Base-by-base conservation (phyloP, 345 rosid genomes). In the Melaleuca alternifolia region DNA sequence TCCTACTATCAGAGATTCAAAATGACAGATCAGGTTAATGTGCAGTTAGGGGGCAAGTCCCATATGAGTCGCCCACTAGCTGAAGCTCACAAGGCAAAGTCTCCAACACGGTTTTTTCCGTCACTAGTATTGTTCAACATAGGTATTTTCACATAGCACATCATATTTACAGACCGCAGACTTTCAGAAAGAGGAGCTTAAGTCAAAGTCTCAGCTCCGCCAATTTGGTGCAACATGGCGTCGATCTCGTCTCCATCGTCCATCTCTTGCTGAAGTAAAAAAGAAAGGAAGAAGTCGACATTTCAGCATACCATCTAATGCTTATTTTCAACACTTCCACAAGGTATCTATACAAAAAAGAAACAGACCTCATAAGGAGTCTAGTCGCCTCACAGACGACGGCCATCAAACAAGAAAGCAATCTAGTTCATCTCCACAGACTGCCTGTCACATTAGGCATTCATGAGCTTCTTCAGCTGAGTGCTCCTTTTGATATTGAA, bases 171-270 rank as follows among this genome's bases (percentile, higher is more conserved):
- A 71, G 13, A 33, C 26, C 79, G 18, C 2, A 28, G 21, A 33
- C 24, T 71, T 71, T 71, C 3, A 18, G 7, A 33, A 71, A 71
- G 48, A 71, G 24, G 13, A 33, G 48, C 79, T 41, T 33, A 71
- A 71, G 48, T 71, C 79, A 71, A 33, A 71, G 26, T 71, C 7
- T 24, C 13, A 33, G 79, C 79, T 71, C 96, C 95, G 3, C 97
- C 97, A 5, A 95, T 96, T 88, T 96, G 97, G 90, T 96, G 98
- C 52, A 96, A 89, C 97, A 96, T 96, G 0, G 98, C 97, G 76
- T 96, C 98, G 8, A 96, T 96, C 92, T 96, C 98, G 89, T 96
- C 98, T 37, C 97, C 98, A 48, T 96, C 97, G 86, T 94, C 97
- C 97, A 95, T 95, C 54, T 94, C 97, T 86, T 94, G 90, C 97